phyloP scores from a whole-genome alignment of 2,329 filamentous ascomycete species.

The Aspergillus hiratsukae region DNA sequence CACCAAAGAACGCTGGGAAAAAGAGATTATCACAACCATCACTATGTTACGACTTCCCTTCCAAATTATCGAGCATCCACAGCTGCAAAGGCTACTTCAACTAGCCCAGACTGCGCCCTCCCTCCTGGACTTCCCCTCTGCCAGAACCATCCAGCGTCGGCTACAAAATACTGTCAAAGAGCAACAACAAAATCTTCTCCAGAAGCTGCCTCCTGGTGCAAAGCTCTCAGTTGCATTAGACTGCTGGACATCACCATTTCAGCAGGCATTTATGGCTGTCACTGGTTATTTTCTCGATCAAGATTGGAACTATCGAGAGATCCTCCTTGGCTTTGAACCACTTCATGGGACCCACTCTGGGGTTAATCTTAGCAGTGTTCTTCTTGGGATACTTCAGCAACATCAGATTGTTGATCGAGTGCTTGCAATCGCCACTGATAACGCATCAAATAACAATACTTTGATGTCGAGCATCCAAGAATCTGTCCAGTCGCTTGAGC shows the following conservation, averaged over 20 bases:
- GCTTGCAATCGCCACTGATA: background rate
- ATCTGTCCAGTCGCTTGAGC: background rate
- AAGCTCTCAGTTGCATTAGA: background rate
- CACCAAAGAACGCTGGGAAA: too few relatives aligned
- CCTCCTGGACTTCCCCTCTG: too few relatives aligned
- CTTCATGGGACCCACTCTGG: conserved; percentile 1
- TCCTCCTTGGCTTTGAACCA: conserved; percentile 2
- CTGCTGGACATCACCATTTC: background rate
- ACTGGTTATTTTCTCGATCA: conserved; percentile 1
- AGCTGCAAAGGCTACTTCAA: too few relatives aligned
- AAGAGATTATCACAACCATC: too few relatives aligned
- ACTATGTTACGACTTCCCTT: too few relatives aligned
- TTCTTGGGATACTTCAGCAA: background rate
- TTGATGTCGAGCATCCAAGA: background rate
- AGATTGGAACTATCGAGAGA: conserved; percentile 1
- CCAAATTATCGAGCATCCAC: too few relatives aligned
- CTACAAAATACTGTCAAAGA: background rate
- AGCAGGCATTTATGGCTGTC: background rate
- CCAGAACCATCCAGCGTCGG: too few relatives aligned
- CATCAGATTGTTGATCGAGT: background rate
- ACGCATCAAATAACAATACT: background rate
- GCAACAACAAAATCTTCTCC: background rate
- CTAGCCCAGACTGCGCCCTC: too few relatives aligned
- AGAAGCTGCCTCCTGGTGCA: background rate
- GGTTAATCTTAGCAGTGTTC: background rate